phyloP scores from a whole-genome alignment of 176 grass and related monocot species.

The Otatea glauca region DNA sequence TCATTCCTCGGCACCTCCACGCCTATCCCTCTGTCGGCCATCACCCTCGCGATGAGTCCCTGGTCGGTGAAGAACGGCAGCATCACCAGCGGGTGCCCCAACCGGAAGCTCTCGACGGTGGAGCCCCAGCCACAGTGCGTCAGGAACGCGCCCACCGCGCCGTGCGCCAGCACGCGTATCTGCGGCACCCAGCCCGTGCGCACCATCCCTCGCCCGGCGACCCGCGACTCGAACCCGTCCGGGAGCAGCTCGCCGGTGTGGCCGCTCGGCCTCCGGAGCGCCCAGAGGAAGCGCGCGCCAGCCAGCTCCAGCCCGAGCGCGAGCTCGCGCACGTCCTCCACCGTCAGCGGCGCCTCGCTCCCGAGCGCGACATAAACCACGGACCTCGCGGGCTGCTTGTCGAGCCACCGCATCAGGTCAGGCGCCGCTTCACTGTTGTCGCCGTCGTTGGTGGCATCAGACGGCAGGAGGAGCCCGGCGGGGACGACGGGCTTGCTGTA shows the following conservation, averaged over 20 bases:
- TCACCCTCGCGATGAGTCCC: slow-evolving; percentile 41
- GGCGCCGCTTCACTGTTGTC: not conserved
- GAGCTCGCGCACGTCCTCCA: not conserved
- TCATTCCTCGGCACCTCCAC: slow-evolving; percentile 39
- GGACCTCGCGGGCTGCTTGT: not conserved
- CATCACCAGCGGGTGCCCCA: slow-evolving; percentile 40
- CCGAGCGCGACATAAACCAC: slow-evolving; percentile 43
- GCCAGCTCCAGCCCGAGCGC: slow-evolving; percentile 43
- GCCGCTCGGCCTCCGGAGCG: slow-evolving; percentile 12
- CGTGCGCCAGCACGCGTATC: slow-evolving; percentile 10
- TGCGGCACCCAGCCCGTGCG: slow-evolving; percentile 43
- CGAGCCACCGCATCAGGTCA: slow-evolving; percentile 43
- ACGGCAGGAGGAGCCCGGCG: slow-evolving; percentile 6
- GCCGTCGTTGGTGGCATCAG: not conserved
- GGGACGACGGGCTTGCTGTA: slow-evolving; percentile 48
- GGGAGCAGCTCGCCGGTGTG: slow-evolving; percentile 12
- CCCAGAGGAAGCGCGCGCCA: slow-evolving; percentile 41
- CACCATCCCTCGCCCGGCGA: slow-evolving; percentile 9
- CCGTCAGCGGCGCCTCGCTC: slow-evolving; percentile 32
- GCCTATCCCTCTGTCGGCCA: slow-evolving; percentile 37
- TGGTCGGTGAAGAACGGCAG: slow-evolving; percentile 44
- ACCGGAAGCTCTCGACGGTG: slow-evolving; percentile 27
- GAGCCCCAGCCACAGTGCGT: slow-evolving; percentile 55
- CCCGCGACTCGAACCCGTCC: slow-evolving; percentile 29
- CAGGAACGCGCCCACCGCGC: slow-evolving; percentile 38